Evolutionary conservation across 2,329 filamentous ascomycete genomes (phyloP).

Genomic region (Pseudocercospora crystallina): DNA sequence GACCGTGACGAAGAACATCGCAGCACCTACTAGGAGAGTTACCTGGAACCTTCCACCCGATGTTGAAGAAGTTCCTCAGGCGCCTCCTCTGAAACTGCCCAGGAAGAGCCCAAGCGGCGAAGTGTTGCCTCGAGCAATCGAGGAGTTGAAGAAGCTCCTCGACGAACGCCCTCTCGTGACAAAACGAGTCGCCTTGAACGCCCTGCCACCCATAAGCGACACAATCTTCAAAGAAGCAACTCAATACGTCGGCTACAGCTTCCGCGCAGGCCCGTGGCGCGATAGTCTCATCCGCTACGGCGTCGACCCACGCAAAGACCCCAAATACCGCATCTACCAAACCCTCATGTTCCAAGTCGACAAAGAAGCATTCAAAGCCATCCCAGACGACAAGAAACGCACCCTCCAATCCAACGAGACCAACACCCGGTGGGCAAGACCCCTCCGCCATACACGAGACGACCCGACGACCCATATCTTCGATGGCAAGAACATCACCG

Average conservation of each 20-base stretch:
- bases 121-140: conserved; percentile 63
- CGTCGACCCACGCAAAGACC: conserved; percentile 76
- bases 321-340: conserved; percentile 79
- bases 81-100: conserved; percentile 52
- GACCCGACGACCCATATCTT: conserved; percentile 69
- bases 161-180: conserved; percentile 78
- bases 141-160: conserved; percentile 64
- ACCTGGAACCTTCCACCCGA: conserved; percentile 55
- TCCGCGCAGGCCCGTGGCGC: conserved; percentile 87
- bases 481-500: conserved; percentile 71
- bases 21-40: conserved; percentile 46
- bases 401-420: conserved; percentile 11
- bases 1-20: conserved; percentile 49
- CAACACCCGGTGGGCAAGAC: conserved; percentile 19
- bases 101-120: conserved; percentile 32
- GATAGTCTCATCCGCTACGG: conserved; percentile 85
- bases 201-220: conserved; percentile 55
- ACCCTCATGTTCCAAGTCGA: conserved; percentile 79
- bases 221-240: conserved; percentile 69
- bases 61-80: conserved; percentile 60
- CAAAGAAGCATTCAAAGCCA: conserved; percentile 26
- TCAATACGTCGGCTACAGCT: conserved; percentile 86
- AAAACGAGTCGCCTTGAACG: conserved; percentile 75
- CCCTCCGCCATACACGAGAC: conserved; percentile 20
- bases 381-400: conserved; percentile 3